These are phyloP conservation scores for Mariannaea elegans DNA, from an alignment of 2,329 filamentous ascomycete genomes.

Conservation along the genomic window DNA sequence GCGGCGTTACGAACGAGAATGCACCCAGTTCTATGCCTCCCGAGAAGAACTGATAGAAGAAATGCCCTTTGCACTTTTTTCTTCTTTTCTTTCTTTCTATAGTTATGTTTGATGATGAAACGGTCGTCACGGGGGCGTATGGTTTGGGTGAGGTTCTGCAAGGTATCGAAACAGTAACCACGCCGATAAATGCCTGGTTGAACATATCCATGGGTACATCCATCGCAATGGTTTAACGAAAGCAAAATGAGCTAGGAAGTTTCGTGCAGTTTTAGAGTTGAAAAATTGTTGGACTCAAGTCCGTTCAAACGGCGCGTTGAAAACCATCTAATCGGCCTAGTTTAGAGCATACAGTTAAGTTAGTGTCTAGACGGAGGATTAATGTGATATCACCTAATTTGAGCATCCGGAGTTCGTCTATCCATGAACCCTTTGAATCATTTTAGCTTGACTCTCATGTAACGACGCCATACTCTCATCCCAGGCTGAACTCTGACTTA, in stretches of 20 bases:
- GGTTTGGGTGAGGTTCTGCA: neutral
- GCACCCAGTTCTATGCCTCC: conserved; percentile 60
- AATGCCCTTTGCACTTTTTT: neutral
- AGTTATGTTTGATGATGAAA: conserved; percentile 18
- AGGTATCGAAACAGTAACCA: neutral
- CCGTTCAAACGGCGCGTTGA: no score
- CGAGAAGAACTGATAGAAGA: conserved; percentile 47
- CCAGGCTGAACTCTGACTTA: no score
- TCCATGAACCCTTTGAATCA: neutral
- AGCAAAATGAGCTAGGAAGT: no score
- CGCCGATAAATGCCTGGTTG: no score
- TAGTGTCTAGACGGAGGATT: neutral
- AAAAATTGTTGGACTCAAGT: neutral
- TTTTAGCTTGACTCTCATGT: no score
- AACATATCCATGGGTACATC: no score
- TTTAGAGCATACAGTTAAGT: no score
- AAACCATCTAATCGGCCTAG: no score
- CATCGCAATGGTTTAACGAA: no score
- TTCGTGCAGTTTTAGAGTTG: neutral
- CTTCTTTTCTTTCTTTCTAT: conserved; percentile 12
- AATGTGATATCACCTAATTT: neutral
- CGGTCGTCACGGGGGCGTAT: conserved; percentile 8
- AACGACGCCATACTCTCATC: no score
- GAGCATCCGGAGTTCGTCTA: neutral
- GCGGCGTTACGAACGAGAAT: conserved; percentile 69